phyloP scores from a whole-genome alignment of 495 filamentous ascomycete genomes.

The Neurospora sp. region DNA sequence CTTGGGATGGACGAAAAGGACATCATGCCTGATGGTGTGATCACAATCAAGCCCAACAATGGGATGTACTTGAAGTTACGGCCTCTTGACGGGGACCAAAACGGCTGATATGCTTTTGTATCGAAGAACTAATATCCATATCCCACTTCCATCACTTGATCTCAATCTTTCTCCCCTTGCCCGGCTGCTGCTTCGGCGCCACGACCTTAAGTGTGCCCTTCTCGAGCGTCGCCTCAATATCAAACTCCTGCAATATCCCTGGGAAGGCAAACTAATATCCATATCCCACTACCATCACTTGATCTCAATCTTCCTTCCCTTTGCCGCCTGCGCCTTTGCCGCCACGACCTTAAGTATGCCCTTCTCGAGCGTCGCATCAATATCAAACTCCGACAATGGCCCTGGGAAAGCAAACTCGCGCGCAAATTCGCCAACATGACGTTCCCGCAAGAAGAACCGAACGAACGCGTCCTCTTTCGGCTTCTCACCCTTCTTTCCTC shows the following conservation, averaged over 20 bases:
- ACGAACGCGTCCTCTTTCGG: background rate
- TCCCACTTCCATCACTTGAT: background rate
- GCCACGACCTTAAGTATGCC: slow-evolving; percentile 16
- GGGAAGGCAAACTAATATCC: slow-evolving; percentile 13
- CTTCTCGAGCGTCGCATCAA: slow-evolving; percentile 13
- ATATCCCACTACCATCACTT: background rate
- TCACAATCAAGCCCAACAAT: slow-evolving; percentile 52
- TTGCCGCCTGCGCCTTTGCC: slow-evolving; percentile 8
- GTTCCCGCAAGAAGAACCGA: slow-evolving; percentile 9
- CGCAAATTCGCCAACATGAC: slow-evolving; percentile 12
- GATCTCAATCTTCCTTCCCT: slow-evolving; percentile 11
- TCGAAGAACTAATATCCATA: background rate
- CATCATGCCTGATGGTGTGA: slow-evolving; percentile 43
- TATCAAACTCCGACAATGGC: slow-evolving; percentile 15
- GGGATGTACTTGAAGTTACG: slow-evolving; percentile 36
- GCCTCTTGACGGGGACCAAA: background rate
- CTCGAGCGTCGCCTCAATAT: slow-evolving; percentile 13
- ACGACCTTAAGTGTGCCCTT: slow-evolving; percentile 13
- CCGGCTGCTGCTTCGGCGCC: slow-evolving; percentile 11
- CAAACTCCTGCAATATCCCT: slow-evolving; percentile 13
- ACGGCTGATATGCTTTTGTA: background rate
- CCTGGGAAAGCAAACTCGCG: slow-evolving; percentile 19
- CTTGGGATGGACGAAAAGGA: slow-evolving; percentile 41
- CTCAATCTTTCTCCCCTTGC: slow-evolving; percentile 7
- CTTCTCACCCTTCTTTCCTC: background rate